A percentile compares a stretch with the other conserved stretches of the same genome.
phyloP scores from a whole-genome alignment of 2,329 filamentous ascomycete species.

The Diaporthe sp. region DNA sequence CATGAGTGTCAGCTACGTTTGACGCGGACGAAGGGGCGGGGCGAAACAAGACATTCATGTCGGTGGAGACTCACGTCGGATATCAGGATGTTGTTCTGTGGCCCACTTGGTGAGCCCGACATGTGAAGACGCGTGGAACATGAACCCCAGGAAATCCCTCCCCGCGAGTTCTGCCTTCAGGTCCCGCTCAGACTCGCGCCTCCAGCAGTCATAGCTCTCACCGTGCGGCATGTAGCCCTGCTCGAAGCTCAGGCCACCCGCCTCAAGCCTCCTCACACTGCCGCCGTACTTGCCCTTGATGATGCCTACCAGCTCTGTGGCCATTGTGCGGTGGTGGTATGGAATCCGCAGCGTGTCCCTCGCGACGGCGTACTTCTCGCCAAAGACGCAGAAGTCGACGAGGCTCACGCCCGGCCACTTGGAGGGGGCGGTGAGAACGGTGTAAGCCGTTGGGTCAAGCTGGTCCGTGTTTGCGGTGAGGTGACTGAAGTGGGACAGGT shows the following conservation, averaged over 20 bases:
- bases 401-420: constrained; percentile 64
- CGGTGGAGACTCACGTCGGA: constrained; percentile 27
- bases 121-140: constrained; percentile 46
- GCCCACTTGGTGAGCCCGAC: constrained; percentile 45
- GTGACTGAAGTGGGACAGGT: constrained; percentile 65
- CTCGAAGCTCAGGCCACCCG: constrained; percentile 48
- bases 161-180: constrained; percentile 42
- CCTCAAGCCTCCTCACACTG: constrained; percentile 45
- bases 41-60: not conserved
- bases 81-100: constrained; percentile 38
- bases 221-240: constrained; percentile 48
- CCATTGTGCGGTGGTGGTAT: constrained; percentile 70
- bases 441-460: constrained; percentile 72
- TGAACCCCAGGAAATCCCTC: constrained; percentile 45
- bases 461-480: constrained; percentile 71
- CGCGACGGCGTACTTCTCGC: constrained; percentile 71
- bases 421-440: constrained; percentile 70
- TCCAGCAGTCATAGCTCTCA: constrained; percentile 45
- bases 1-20: not conserved
- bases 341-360: constrained; percentile 65
- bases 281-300: constrained; percentile 50
- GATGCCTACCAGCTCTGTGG: constrained; percentile 63
- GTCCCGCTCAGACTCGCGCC: constrained; percentile 41
- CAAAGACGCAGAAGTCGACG: constrained; percentile 74
- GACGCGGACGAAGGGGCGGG: not conserved